Evolutionary conservation across 140 eudicot species (phyloP).

Genomic region (Flaveria floridana): DNA sequence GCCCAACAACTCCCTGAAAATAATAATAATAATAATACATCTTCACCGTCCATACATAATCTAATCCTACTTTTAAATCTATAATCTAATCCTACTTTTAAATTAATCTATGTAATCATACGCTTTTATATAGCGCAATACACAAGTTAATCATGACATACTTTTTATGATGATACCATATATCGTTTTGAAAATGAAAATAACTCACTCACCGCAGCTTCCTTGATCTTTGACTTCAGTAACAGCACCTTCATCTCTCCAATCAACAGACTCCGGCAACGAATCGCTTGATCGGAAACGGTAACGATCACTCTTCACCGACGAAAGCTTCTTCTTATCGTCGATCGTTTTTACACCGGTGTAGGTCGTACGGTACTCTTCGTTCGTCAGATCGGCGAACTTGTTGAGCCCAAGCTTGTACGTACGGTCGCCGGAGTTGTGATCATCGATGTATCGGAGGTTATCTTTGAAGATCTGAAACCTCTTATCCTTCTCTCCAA

Average conservation of each 20-base stretch:
- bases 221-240: slow-evolving; percentile 76
- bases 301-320: slow-evolving; percentile 58
- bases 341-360: slow-evolving; percentile 45
- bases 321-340: slow-evolving; percentile 26
- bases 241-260: slow-evolving; percentile 80
- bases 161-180: neutral
- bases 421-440: slow-evolving; percentile 49
- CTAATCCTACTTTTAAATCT: no score
- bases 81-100: no score
- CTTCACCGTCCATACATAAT: neutral
- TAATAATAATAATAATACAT: neutral
- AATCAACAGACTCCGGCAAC: slow-evolving; percentile 74
- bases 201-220: slow-evolving; percentile 55
- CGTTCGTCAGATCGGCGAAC: slow-evolving; percentile 84
- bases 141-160: slow-evolving; percentile 8
- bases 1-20: slow-evolving; percentile 94
- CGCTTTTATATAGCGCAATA: no score
- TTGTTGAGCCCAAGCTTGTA: slow-evolving; percentile 62
- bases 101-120: no score
- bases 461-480: slow-evolving; percentile 76
- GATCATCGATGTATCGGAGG: slow-evolving; percentile 56
- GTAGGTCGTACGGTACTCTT: slow-evolving; percentile 63
- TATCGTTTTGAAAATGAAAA: neutral
- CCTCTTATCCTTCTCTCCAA: slow-evolving; percentile 68
- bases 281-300: slow-evolving; percentile 42